A percentile compares a stretch with the other conserved stretches of the same genome.
Evolutionary conservation across 345 rosid genomes (phyloP).

Genomic region (Raphanus raphanistrum): DNA sequence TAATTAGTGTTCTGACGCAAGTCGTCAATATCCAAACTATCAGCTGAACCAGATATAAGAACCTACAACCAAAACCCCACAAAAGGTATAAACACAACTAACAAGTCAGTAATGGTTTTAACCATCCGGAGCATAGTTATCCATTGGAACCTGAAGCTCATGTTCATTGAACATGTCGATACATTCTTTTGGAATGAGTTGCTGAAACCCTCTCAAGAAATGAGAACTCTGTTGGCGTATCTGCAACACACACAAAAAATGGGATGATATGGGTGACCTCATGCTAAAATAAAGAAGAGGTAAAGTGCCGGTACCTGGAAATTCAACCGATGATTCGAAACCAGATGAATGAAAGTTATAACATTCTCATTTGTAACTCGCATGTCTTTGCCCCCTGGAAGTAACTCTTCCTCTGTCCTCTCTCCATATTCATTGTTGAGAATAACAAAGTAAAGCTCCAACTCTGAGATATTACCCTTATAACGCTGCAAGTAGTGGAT

Average conservation of each 20-base stretch:
- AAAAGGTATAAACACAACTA: constrained; percentile 16
- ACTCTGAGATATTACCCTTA: constrained; percentile 72
- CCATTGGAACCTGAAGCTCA: constrained; percentile 79
- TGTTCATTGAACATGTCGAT: constrained; percentile 98
- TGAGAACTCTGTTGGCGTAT: constrained; percentile 93
- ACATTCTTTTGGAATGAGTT: constrained; percentile 91
- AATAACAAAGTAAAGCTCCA: constrained; percentile 91
- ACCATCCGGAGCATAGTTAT: constrained; percentile 5
- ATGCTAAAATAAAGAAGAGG: constrained; percentile 9
- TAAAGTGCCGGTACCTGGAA: constrained; percentile 58
- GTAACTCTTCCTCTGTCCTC: constrained; percentile 91
- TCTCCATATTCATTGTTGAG: constrained; percentile 97
- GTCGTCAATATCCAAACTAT: constrained; percentile 96
- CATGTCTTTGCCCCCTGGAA: constrained; percentile 77
- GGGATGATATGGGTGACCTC: constrained; percentile 23
- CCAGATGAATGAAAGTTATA: constrained; percentile 88
- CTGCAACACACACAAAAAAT: constrained; percentile 41
- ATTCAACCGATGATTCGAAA: constrained; percentile 94
- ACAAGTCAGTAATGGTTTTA: constrained; percentile 7
- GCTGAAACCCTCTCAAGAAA: constrained; percentile 95
- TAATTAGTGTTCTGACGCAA: constrained; percentile 74
- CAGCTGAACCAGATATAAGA: constrained; percentile 94
- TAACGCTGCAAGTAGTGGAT: constrained; percentile 60
- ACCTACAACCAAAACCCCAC: constrained; percentile 56
- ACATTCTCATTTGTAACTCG: constrained; percentile 90